Conservation (phyloP, 2,329 filamentous ascomycete genomes). For the Lojkania enalia region DNA sequence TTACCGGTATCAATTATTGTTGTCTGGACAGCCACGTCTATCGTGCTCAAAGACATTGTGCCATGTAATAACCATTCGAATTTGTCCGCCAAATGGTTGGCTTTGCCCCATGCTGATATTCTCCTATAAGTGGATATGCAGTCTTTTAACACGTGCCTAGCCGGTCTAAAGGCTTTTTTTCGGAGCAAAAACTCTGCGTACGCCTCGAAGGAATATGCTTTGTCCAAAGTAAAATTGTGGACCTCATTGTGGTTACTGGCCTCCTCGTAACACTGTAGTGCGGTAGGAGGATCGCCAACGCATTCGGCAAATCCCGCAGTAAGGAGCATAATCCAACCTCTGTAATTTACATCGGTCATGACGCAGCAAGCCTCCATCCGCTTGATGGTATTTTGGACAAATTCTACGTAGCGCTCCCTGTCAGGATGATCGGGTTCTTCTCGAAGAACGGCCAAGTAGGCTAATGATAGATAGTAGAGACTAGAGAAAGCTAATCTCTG, state of each 20-base stretch:
- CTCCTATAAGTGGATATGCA: slow-evolving; percentile 69
- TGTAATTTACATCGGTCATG: slow-evolving; percentile 71
- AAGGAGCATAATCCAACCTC: slow-evolving; percentile 68
- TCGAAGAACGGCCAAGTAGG: slow-evolving; percentile 45
- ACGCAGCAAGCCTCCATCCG: slow-evolving; percentile 66
- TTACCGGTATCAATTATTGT: slow-evolving; percentile 59
- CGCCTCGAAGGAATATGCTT: slow-evolving; percentile 72
- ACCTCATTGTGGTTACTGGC: slow-evolving; percentile 72
- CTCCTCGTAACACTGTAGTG: slow-evolving; percentile 68
- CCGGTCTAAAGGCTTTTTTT: slow-evolving; percentile 66
- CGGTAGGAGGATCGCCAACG: slow-evolving; percentile 54
- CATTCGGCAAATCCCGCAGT: slow-evolving; percentile 71
- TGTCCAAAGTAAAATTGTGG: slow-evolving; percentile 69
- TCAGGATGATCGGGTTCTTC: slow-evolving; percentile 43
- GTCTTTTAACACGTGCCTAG: slow-evolving; percentile 69
- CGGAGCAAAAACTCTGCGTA: slow-evolving; percentile 73
- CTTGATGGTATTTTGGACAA: slow-evolving; percentile 60
- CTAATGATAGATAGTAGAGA: slow-evolving; percentile 49
- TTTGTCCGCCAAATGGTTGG: slow-evolving; percentile 67
- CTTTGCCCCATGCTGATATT: slow-evolving; percentile 70
- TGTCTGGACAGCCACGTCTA: slow-evolving; percentile 70
- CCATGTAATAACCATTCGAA: slow-evolving; percentile 69
- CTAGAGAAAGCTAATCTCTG: slow-evolving; percentile 49
- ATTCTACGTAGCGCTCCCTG: slow-evolving; percentile 54
- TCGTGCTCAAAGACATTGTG: slow-evolving; percentile 61